Conservation (phyloP, 257 asterid species). For the Solanum virginianum region DNA sequence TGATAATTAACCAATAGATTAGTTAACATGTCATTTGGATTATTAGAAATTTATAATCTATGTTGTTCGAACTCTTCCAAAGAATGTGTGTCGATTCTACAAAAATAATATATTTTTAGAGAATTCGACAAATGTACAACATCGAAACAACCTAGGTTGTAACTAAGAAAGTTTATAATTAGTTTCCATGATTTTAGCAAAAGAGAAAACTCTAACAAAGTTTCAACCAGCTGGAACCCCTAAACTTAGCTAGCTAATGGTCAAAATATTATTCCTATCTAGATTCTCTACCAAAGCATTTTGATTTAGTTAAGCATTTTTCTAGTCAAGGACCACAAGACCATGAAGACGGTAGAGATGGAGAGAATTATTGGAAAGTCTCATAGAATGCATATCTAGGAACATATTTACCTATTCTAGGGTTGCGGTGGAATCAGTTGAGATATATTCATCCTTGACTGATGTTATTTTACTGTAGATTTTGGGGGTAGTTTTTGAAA, state of each 20-base stretch:
- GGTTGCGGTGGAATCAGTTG: neutral
- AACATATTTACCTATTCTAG: neutral
- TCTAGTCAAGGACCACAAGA: neutral
- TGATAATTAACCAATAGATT: neutral
- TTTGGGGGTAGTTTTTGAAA: neutral
- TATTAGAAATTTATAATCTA: neutral
- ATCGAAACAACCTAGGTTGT: neutral
- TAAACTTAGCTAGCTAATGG: neutral
- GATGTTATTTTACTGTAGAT: too few relatives aligned
- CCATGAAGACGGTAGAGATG: neutral
- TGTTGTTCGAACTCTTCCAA: too few relatives aligned
- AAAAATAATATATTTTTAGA: too few relatives aligned
- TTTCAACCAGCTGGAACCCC: neutral
- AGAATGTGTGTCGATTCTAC: too few relatives aligned
- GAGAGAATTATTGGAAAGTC: neutral
- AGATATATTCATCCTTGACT: neutral
- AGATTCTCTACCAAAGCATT: neutral
- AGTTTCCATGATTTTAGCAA: neutral
- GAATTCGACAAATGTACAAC: too few relatives aligned
- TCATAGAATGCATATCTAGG: neutral
- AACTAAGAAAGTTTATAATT: neutral
- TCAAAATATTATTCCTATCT: neutral
- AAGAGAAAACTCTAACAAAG: neutral
- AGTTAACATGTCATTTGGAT: neutral
- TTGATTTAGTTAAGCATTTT: neutral